These are phyloP conservation scores for Globisporangium nunn DNA, from an alignment of 352 stramenopile genomes.

Conservation along the genomic window DNA sequence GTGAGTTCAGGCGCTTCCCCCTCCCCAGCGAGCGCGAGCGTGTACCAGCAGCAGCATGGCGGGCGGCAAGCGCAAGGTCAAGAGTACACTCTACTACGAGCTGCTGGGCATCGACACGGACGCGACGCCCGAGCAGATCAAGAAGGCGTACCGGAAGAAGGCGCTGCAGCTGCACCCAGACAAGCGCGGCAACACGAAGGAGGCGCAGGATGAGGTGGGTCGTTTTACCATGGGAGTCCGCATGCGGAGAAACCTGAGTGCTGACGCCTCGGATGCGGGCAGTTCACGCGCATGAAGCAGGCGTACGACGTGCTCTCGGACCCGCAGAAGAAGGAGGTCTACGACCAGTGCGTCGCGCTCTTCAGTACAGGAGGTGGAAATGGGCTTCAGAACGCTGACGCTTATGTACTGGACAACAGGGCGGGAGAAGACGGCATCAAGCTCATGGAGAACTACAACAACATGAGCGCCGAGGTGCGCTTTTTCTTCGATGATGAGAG, in stretches of 20 bases:
- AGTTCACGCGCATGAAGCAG: conserved; percentile 89
- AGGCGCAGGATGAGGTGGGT: conserved; percentile 66
- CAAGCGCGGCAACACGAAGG: conserved; percentile 78
- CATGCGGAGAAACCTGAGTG: conserved; percentile 5
- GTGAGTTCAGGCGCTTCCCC: too few species aligned
- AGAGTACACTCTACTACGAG: conserved; percentile 74
- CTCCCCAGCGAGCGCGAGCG: too few species aligned
- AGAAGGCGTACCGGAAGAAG: conserved; percentile 89
- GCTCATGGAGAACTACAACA: conserved; percentile 82
- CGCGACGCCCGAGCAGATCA: conserved; percentile 80
- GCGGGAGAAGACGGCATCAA: conserved; percentile 86
- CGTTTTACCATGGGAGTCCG: not conserved
- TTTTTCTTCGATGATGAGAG: not conserved
- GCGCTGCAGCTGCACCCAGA: conserved; percentile 90
- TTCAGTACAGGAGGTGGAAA: too few species aligned
- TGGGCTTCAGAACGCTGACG: too few species aligned
- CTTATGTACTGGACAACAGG: conserved; percentile 14
- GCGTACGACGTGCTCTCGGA: conserved; percentile 92
- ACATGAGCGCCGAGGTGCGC: conserved; percentile 57
- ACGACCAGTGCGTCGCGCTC: conserved; percentile 47
- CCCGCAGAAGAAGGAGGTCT: conserved; percentile 76
- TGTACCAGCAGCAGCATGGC: not conserved
- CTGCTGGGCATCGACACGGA: conserved; percentile 70
- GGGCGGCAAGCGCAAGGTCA: conserved; percentile 54
- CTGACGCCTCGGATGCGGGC: conserved; percentile 16